phyloP scores from a whole-genome alignment of 169 alveolate genomes.

The Toxoplasma gondii region DNA sequence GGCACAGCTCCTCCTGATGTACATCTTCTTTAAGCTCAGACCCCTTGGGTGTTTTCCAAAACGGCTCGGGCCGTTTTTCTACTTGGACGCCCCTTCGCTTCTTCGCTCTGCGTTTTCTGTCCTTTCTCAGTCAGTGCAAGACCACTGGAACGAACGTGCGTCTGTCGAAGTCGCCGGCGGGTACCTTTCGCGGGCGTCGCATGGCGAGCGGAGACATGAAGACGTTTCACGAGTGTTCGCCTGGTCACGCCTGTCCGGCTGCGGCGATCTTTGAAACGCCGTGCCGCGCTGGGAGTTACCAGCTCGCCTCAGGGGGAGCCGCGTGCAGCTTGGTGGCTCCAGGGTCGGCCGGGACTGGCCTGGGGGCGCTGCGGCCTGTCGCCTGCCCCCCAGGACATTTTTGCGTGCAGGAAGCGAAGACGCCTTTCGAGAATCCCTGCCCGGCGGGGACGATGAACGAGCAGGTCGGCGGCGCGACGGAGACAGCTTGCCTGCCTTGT shows the following conservation, averaged over 20 bases:
- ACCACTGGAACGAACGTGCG: not conserved
- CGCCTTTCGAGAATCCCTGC: constrained; percentile 31
- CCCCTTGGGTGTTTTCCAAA: too few relatives aligned
- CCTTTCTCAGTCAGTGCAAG: not conserved
- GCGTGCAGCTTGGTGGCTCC: not conserved
- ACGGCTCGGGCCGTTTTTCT: too few relatives aligned
- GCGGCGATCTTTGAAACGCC: not conserved
- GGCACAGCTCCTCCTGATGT: too few relatives aligned
- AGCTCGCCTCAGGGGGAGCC: not conserved
- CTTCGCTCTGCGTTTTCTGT: not conserved
- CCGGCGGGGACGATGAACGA: not conserved
- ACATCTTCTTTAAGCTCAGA: too few relatives aligned
- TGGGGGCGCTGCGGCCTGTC: not conserved
- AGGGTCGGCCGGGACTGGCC: constrained; percentile 21
- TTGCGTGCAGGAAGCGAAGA: not conserved
- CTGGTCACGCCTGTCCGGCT: constrained; percentile 44
- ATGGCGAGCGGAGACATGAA: not conserved
- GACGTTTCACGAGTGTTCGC: not conserved
- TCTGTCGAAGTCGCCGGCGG: not conserved
- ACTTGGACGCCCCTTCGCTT: too few relatives aligned
- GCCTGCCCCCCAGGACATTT: constrained; percentile 50
- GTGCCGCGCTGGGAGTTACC: not conserved
- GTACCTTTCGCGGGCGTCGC: not conserved
- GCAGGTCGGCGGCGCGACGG: not conserved
- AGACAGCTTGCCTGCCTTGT: not conserved